These are phyloP conservation scores for Clarireedia monteithiana DNA, from an alignment of 2,329 filamentous ascomycete genomes.

Conservation along the genomic window DNA sequence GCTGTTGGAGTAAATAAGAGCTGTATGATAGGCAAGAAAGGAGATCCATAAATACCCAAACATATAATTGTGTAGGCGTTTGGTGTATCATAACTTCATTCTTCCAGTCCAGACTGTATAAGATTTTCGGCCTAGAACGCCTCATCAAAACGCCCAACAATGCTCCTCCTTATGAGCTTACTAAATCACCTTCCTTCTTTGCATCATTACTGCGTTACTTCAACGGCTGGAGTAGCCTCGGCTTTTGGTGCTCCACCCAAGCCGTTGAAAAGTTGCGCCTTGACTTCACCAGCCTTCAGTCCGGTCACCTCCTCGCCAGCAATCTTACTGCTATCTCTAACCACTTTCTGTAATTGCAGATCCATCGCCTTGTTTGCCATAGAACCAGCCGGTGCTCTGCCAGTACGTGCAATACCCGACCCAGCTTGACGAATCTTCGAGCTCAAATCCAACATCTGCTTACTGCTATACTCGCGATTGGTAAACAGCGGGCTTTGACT, in stretches of 20 bases:
- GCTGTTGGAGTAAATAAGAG: neutral
- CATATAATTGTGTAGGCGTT: neutral
- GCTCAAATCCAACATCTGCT: conserved; percentile 83
- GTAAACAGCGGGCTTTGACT: conserved; percentile 85
- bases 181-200: neutral
- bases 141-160: conserved; percentile 5
- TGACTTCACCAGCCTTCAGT: conserved; percentile 37
- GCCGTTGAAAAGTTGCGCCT: conserved; percentile 40
- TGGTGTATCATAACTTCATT: conserved; percentile 7
- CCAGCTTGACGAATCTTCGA: conserved; percentile 69
- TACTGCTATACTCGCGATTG: conserved; percentile 87
- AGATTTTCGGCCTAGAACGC: conserved; percentile 6
- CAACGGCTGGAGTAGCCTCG: neutral
- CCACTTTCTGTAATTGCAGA: conserved; percentile 44
- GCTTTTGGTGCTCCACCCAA: conserved; percentile 16
- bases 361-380: conserved; percentile 29
- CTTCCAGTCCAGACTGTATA: conserved; percentile 5
- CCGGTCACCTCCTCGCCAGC: conserved; percentile 43
- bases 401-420: conserved; percentile 30
- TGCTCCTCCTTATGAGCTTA: conserved; percentile 2
- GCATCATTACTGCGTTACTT: neutral
- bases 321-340: conserved; percentile 49
- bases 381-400: conserved; percentile 23
- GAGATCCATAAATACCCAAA: neutral
- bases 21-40: too few species aligned